phyloP scores from a whole-genome alignment of 225 moss, liverwort and hornwort genomes.

The Physcomitrium patens region DNA sequence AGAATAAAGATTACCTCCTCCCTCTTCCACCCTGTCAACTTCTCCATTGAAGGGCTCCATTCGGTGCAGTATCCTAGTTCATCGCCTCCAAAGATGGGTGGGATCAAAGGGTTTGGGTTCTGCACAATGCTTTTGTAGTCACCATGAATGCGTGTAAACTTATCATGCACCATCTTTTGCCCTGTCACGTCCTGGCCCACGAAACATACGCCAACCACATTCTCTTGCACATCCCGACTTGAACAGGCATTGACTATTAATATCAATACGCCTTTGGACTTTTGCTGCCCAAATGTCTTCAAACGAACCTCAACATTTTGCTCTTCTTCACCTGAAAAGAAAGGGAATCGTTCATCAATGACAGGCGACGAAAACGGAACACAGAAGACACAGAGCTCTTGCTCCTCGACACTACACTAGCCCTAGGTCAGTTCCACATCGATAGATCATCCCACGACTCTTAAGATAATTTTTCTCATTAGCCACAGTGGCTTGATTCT shows the following conservation, averaged over 20 bases:
- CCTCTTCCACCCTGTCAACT: conserved; percentile 54
- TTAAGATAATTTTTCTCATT: no score
- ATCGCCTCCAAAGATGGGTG: conserved; percentile 57
- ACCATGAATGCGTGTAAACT: conserved; percentile 61
- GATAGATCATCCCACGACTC: no score
- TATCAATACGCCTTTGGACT: conserved; percentile 45
- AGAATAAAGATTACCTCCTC: conserved; percentile 42
- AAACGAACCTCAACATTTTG: conserved; percentile 54
- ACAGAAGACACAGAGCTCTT: no score
- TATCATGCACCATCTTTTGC: conserved; percentile 54
- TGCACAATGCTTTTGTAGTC: conserved; percentile 62
- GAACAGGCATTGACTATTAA: conserved; percentile 60
- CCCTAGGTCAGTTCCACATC: no score
- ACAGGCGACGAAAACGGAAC: no score
- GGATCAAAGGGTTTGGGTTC: conserved; percentile 53
- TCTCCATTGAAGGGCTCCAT: conserved; percentile 62
- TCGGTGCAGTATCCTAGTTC: conserved; percentile 54
- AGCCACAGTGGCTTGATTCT: no score
- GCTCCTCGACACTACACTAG: no score
- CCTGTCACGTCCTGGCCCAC: conserved; percentile 63
- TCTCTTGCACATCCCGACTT: conserved; percentile 58
- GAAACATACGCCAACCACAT: conserved; percentile 64
- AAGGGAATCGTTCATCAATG: not conserved
- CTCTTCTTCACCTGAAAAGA: conserved; percentile 50
- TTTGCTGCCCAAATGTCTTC: conserved; percentile 53